A percentile compares a stretch with the other conserved stretches of the same genome.
Conservation (phyloP, 148 eudicot genomes). For the Cornus suecica region DNA sequence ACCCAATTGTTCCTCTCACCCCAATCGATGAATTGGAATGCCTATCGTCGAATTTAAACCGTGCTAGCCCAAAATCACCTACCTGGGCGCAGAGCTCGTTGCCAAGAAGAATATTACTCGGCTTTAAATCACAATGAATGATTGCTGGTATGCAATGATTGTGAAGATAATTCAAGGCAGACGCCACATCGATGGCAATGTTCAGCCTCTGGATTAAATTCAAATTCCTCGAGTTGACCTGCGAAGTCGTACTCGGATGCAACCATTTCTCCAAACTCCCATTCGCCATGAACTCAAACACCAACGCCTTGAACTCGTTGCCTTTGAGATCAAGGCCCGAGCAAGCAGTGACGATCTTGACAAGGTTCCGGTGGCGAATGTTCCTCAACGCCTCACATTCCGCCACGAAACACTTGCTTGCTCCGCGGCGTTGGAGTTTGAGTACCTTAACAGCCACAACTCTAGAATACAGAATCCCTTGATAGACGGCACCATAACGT, state of each 20-base stretch:
- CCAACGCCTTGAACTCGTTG: slow-evolving; percentile 32
- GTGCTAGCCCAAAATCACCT: slow-evolving; percentile 15
- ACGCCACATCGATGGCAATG: slow-evolving; percentile 10
- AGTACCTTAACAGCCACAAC: slow-evolving; percentile 29
- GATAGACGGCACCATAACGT: slow-evolving; percentile 21
- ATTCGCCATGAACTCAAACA: slow-evolving; percentile 30
- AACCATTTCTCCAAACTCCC: slow-evolving; percentile 30
- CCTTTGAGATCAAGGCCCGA: slow-evolving; percentile 22
- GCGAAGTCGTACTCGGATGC: background rate
- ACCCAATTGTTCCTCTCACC: slow-evolving; percentile 24
- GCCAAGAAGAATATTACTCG: slow-evolving; percentile 10
- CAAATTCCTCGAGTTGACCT: background rate
- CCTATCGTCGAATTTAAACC: background rate
- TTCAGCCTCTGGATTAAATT: slow-evolving; percentile 22
- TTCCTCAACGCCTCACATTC: slow-evolving; percentile 29
- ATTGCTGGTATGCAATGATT: background rate
- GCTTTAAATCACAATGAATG: slow-evolving; percentile 13
- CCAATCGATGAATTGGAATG: slow-evolving; percentile 18
- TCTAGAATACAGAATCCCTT: slow-evolving; percentile 4
- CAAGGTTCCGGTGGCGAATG: slow-evolving; percentile 28
- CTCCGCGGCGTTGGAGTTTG: slow-evolving; percentile 15
- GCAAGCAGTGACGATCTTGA: slow-evolving; percentile 24
- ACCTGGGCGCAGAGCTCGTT: slow-evolving; percentile 8
- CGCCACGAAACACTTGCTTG: slow-evolving; percentile 23
- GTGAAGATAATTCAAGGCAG: slow-evolving; percentile 14